Percentiles rank a stretch among this genome's conserved stretches.
These are phyloP conservation scores for Trichoderma breve DNA, from an alignment of 2,329 filamentous ascomycete genomes.

Conservation along the genomic window DNA sequence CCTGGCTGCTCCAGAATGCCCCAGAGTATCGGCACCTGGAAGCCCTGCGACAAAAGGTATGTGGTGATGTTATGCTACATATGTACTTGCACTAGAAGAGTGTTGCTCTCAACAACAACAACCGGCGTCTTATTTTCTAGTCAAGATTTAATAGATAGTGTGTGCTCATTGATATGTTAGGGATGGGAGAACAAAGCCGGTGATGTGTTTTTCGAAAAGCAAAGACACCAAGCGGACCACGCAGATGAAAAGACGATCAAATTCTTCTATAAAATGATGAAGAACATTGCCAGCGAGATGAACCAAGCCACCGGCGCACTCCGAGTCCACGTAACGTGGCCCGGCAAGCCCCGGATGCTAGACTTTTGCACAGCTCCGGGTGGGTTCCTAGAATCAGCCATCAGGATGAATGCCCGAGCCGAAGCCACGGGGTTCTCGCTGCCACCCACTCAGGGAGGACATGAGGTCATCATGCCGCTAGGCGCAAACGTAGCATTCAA, in stretches of 20 bases:
- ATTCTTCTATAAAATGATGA: conserved; percentile 25
- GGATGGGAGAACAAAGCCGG: conserved; percentile 45
- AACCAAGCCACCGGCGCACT: conserved; percentile 28
- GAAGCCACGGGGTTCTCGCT: conserved; percentile 40
- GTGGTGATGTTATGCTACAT: neutral
- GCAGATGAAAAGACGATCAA: conserved; percentile 15
- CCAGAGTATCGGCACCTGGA: conserved; percentile 2
- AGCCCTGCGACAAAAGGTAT: conserved; percentile 2
- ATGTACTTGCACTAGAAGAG: neutral
- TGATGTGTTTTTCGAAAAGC: conserved; percentile 42
- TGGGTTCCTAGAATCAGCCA: conserved; percentile 43
- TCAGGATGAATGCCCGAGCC: conserved; percentile 37
- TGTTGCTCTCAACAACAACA: too few relatives aligned
- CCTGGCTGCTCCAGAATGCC: neutral
- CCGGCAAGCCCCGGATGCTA: conserved; percentile 38
- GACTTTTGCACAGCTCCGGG: conserved; percentile 58
- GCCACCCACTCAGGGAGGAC: conserved; percentile 40
- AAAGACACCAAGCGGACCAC: conserved; percentile 29
- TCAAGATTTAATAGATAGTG: neutral
- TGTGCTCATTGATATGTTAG: conserved; percentile 29
- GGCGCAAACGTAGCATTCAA: conserved; percentile 23
- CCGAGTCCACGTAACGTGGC: conserved; percentile 18
- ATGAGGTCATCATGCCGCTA: conserved; percentile 34
- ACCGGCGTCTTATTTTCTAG: neutral
- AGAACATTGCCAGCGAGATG: conserved; percentile 8